These are phyloP conservation scores for Russula olivacea DNA, from an alignment of 768 basidiomycete species.

Conservation along the genomic window DNA sequence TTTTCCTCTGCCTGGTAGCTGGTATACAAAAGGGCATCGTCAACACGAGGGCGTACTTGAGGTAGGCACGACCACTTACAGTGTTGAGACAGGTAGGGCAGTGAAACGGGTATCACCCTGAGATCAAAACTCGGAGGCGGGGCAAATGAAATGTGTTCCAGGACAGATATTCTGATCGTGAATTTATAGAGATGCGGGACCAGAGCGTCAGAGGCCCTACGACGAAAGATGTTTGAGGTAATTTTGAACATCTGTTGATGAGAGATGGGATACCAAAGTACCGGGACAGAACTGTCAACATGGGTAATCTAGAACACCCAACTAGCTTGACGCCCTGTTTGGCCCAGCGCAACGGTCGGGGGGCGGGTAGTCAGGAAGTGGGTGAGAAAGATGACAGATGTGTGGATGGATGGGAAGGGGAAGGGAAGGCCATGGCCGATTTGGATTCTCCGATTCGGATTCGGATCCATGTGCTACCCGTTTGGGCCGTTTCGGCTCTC, in stretches of 20 bases:
- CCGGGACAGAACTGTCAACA: not conserved
- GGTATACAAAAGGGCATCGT: not conserved
- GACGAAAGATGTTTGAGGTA: not conserved
- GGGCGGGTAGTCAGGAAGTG: not conserved
- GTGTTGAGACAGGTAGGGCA: not conserved
- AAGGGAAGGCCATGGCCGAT: not conserved
- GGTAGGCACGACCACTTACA: not conserved
- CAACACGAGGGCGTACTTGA: not conserved
- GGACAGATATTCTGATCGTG: conserved; percentile 6
- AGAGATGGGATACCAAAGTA: not conserved
- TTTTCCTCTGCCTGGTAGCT: not conserved
- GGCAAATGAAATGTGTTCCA: not conserved
- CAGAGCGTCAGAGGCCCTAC: not conserved
- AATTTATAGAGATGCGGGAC: conserved; percentile 6
- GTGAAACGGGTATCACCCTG: not conserved
- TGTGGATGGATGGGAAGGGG: not conserved
- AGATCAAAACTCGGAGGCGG: not conserved
- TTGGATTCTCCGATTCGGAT: not conserved
- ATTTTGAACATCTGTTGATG: conserved; percentile 6
- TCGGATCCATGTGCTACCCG: no score
- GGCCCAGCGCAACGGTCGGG: not conserved
- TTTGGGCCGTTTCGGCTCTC: no score
- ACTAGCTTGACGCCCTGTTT: not conserved
- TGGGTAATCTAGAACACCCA: not conserved
- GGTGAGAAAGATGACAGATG: not conserved